A percentile compares a stretch with the other conserved stretches of the same genome.
Evolutionary conservation across 2,329 filamentous ascomycete species (phyloP).

Genomic region (Magnaporthiopsis incrustans): DNA sequence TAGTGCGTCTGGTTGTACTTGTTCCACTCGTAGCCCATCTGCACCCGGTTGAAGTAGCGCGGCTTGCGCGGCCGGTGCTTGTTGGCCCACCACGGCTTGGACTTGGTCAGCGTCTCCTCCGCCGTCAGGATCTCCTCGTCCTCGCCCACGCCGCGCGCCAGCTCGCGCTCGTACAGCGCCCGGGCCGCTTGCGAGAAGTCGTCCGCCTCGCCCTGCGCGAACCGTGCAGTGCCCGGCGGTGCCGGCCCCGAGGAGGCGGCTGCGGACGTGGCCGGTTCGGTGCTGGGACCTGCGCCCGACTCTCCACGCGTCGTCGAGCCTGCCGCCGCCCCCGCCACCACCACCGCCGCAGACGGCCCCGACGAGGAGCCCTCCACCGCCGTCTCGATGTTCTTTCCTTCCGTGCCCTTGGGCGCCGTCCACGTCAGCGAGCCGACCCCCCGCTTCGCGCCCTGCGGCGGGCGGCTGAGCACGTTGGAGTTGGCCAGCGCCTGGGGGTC

Average conservation of each 20-base stretch:
- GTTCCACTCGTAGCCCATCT: conserved; percentile 99
- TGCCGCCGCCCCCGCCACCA: conserved; percentile 22
- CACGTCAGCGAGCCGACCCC: not conserved
- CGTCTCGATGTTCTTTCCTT: not conserved
- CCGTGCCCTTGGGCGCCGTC: not conserved
- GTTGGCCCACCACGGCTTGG: conserved; percentile 69
- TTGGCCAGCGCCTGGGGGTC: conserved; percentile 53
- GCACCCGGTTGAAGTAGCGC: conserved; percentile 93
- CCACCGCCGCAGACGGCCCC: conserved; percentile 3
- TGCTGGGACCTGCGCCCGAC: conserved; percentile 14
- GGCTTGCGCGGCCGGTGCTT: conserved; percentile 88
- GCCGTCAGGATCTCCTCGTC: conserved; percentile 93
- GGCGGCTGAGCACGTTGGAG: conserved; percentile 12
- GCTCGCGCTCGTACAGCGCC: conserved; percentile 85
- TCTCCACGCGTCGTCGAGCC: conserved; percentile 28
- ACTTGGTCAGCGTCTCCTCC: conserved; percentile 63
- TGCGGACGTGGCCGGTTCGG: conserved; percentile 15
- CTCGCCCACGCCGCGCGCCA: conserved; percentile 82
- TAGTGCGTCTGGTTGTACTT: conserved; percentile 99
- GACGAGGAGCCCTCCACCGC: conserved; percentile 4
- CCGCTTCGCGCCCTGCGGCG: conserved; percentile 2
- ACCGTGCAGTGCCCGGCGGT: conserved; percentile 55
- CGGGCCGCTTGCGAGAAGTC: conserved; percentile 83
- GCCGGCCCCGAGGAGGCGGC: conserved; percentile 21
- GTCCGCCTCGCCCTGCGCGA: conserved; percentile 53